Conservation (phyloP, 2,329 filamentous ascomycete species). For the Fusarium odoratissimum region DNA sequence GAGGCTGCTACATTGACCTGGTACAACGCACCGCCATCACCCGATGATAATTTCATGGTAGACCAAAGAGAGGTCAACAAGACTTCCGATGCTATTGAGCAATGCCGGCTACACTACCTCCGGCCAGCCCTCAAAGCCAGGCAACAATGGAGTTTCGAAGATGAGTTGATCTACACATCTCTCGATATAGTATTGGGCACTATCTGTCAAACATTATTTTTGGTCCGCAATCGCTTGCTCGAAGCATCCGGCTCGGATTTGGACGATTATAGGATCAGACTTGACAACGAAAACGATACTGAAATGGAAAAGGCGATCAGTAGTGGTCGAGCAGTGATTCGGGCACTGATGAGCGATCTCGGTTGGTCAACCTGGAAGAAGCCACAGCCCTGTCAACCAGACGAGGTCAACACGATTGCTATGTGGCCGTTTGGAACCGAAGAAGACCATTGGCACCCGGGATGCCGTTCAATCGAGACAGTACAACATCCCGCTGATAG, state of each 20-base stretch:
- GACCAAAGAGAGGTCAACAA: conserved; percentile 47
- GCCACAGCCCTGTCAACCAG: conserved; percentile 62
- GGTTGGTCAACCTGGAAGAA: conserved; percentile 71
- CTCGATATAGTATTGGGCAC: conserved; percentile 52
- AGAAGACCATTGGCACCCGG: conserved; percentile 62
- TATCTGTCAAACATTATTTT: conserved; percentile 53
- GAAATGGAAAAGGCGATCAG: conserved; percentile 33
- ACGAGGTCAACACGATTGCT: conserved; percentile 70
- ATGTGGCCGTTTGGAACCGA: conserved; percentile 70
- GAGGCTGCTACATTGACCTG: conserved; percentile 55
- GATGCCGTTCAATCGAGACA: conserved; percentile 45
- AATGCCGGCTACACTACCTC: conserved; percentile 62
- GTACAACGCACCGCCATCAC: conserved; percentile 53
- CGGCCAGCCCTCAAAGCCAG: conserved; percentile 40
- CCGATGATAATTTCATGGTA: conserved; percentile 33
- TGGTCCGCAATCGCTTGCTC: conserved; percentile 35
- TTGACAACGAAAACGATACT: neutral
- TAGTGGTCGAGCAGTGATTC: conserved; percentile 32
- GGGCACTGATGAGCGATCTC: conserved; percentile 59
- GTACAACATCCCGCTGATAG: conserved; percentile 33
- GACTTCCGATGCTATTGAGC: conserved; percentile 53
- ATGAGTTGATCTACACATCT: conserved; percentile 58
- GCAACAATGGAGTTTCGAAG: conserved; percentile 53
- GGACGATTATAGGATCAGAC: conserved; percentile 14
- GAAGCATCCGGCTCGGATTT: conserved; percentile 23